These are phyloP conservation scores for Straminergon stramineum DNA, from an alignment of 225 moss, liverwort and hornwort genomes.

Conservation along the genomic window DNA sequence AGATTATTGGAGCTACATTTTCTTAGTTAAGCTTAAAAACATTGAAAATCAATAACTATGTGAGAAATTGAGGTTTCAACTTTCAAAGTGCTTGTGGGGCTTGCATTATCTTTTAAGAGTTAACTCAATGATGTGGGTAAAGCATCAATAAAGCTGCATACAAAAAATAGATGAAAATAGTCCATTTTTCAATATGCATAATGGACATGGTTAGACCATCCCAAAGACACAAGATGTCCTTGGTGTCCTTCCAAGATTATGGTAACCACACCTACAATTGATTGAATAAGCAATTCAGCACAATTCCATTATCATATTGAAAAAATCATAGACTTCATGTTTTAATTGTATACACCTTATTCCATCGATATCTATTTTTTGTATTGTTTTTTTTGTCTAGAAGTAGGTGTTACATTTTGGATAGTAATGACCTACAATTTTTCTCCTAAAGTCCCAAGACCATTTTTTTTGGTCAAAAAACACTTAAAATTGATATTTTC, in stretches of 20 bases:
- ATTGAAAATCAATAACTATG: no score
- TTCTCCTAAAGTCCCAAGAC: neutral
- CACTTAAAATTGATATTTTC: neutral
- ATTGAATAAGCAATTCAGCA: accelerated
- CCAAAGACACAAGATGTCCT: no score
- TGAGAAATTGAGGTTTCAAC: no score
- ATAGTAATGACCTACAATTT: neutral
- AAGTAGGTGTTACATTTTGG: neutral
- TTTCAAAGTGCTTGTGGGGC: no score
- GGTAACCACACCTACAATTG: accelerated
- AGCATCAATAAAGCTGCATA: neutral
- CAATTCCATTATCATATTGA: accelerated
- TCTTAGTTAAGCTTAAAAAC: no score
- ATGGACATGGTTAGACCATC: neutral
- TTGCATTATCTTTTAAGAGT: no score
- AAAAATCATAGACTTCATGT: neutral
- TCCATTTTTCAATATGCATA: neutral
- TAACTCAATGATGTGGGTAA: neutral
- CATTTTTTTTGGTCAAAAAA: neutral
- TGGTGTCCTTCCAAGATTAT: accelerated
- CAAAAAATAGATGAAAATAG: neutral
- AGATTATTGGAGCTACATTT: no score
- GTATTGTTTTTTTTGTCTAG: neutral
- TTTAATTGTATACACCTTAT: neutral
- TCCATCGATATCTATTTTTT: accelerated